Evolutionary conservation across 106 monocot genomes (phyloP).

Genomic region (Allium fistulosum): DNA sequence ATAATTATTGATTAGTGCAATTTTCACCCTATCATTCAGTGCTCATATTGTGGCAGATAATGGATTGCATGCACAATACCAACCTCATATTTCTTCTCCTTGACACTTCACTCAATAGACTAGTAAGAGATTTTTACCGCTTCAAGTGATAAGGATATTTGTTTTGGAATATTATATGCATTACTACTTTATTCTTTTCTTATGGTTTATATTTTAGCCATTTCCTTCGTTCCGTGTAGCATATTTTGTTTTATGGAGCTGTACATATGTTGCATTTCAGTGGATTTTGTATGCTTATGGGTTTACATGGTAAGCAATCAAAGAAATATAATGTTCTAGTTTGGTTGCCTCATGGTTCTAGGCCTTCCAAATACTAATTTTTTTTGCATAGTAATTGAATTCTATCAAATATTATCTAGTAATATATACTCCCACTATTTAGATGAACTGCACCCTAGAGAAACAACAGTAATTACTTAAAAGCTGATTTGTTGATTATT

Average conservation of each 20-base stretch:
- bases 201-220: constrained; percentile 30
- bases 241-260: constrained; percentile 84
- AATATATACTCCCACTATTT: too few relatives aligned
- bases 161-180: not conserved
- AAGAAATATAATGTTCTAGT: too few relatives aligned
- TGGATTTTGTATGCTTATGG: constrained; percentile 91
- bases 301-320: constrained; percentile 49
- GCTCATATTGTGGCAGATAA: not conserved
- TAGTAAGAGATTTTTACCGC: constrained; percentile 25
- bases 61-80: constrained; percentile 36
- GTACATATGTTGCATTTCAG: constrained; percentile 65
- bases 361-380: too few relatives aligned
- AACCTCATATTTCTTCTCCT: constrained; percentile 45
- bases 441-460: too few relatives aligned
- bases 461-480: too few relatives aligned
- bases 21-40: too few relatives aligned
- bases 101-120: constrained; percentile 65
- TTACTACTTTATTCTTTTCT: too few relatives aligned
- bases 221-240: constrained; percentile 84
- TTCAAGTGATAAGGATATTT: not conserved
- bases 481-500: too few relatives aligned
- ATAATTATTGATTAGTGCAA: too few relatives aligned
- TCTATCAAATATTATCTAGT: too few relatives aligned
- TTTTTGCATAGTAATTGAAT: too few relatives aligned
- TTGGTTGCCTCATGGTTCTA: too few relatives aligned